Percentiles rank a stretch among this genome's conserved stretches.
phyloP scores from a whole-genome alignment of 306 rosid species.

The Coriaria nepalensis region DNA sequence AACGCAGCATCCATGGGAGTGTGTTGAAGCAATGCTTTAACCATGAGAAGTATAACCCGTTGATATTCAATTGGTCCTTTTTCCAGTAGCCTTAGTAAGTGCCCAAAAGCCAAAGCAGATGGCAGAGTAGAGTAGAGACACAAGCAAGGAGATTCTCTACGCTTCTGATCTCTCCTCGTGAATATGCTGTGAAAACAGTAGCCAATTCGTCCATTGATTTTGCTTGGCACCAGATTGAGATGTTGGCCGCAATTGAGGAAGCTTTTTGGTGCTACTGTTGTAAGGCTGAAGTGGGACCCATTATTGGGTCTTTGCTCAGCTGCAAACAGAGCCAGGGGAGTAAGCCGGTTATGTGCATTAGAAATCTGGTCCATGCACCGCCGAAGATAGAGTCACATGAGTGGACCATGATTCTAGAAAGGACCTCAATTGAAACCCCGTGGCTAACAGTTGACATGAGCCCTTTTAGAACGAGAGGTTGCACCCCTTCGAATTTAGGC shows the following conservation, averaged over 20 bases:
- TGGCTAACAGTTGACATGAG: slow-evolving; percentile 90
- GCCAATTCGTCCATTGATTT: slow-evolving; percentile 83
- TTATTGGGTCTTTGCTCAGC: slow-evolving; percentile 63
- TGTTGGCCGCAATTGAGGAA: slow-evolving; percentile 81
- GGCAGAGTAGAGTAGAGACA: slow-evolving; percentile 79
- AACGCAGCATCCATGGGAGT: slow-evolving; percentile 97
- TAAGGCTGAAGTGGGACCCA: slow-evolving; percentile 80
- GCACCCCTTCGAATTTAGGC: slow-evolving; percentile 95
- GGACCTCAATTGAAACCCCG: slow-evolving; percentile 84
- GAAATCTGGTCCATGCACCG: slow-evolving; percentile 77
- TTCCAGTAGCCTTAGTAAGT: slow-evolving; percentile 75
- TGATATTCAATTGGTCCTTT: slow-evolving; percentile 94
- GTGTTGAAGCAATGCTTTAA: slow-evolving; percentile 94
- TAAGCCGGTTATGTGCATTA: slow-evolving; percentile 96
- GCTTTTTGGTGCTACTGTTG: slow-evolving; percentile 87
- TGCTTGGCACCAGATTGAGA: slow-evolving; percentile 86
- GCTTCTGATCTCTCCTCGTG: slow-evolving; percentile 75
- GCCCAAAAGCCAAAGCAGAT: slow-evolving; percentile 89
- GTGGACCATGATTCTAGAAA: slow-evolving; percentile 78
- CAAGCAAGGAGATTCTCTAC: slow-evolving; percentile 76
- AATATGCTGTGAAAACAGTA: slow-evolving; percentile 67
- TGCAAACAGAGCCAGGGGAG: slow-evolving; percentile 98
- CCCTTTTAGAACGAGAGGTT: slow-evolving; percentile 96
- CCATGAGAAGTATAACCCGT: slow-evolving; percentile 86
- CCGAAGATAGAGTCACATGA: slow-evolving; percentile 98